Evolutionary conservation across 176 grass and related monocot genomes (phyloP), one percentile per base, ranked within the genome.

Genomic region (Aegilops longissima): DNA sequence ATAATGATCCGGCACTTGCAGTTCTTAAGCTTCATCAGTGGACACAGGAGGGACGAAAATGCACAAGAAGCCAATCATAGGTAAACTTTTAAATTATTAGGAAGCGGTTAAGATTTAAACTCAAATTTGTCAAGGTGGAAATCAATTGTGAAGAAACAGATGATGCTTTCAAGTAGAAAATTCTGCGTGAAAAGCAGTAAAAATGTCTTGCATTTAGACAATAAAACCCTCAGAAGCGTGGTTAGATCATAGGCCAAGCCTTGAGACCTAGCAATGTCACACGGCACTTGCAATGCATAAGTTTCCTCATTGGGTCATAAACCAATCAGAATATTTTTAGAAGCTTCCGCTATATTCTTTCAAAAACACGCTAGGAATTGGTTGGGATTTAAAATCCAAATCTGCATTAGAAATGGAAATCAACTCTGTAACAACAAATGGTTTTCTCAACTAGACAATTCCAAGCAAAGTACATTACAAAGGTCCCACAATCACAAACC

Each of bases 1-100:
- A 64, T 44, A 67, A 80, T 85, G 59, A 85, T 85, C 58, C 34
- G 6, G 77, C 82, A 85, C 25, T 27, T 27, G 77, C 82, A 85
- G 24, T 36, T 68, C 59, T 76, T 40, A 61, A 38, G 61, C 85
- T 89, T 81, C 77, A 73, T 75, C 87, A 81, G 2, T 59, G 59
- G 69, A 80, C 67, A 66, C 3, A 67, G 6, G 12, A 85, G 8
- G 83, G 12, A 77, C 10, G 23, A 51, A 85, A 49, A 61, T 33
- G 54, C 4, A 61, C 3, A 3, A 76, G 20, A 36, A 83, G 33
- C 24, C 25, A 83, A 29, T 44, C 31, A 67, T 7, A 12, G 42
- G 21, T 25, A 20, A 65, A 52, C 14, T 31, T 68, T 14, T 17
- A 3, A 66, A 61, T 35, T 35, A 70, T 31, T 33, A 34, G 12